Percentiles rank a stretch among this genome's conserved stretches.
These are phyloP conservation scores for Pythium dissimile DNA, from an alignment of 352 stramenopile genomes.

Conservation along the genomic window DNA sequence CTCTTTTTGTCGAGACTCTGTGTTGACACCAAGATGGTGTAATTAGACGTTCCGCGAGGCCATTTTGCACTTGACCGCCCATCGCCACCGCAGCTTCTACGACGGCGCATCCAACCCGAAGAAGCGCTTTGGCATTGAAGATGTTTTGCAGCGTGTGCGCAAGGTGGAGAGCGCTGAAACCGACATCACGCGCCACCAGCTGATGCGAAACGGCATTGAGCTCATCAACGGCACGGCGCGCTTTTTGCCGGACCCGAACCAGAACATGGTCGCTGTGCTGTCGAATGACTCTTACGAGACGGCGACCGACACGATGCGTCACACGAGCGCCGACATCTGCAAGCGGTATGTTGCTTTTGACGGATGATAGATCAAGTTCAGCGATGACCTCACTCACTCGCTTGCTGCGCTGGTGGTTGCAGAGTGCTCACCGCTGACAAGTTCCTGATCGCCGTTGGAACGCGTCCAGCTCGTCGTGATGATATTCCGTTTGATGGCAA, in stretches of 20 bases:
- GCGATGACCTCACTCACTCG: background rate
- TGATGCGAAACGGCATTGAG: slow-evolving; percentile 77
- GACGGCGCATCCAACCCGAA: slow-evolving; percentile 57
- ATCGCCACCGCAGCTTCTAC: slow-evolving; percentile 89
- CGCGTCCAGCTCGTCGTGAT: slow-evolving; percentile 64
- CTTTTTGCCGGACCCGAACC: slow-evolving; percentile 58
- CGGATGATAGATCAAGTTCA: background rate
- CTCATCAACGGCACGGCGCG: slow-evolving; percentile 79
- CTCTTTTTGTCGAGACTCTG: no score
- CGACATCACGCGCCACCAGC: slow-evolving; percentile 82
- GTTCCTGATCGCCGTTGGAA: slow-evolving; percentile 85
- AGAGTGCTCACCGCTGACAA: slow-evolving; percentile 83
- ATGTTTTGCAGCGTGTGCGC: slow-evolving; percentile 81
- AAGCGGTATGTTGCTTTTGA: slow-evolving; percentile 46
- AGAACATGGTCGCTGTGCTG: slow-evolving; percentile 79
- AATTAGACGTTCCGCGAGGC: slow-evolving; percentile 88
- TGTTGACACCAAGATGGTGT: no score
- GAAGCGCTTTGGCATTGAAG: slow-evolving; percentile 74
- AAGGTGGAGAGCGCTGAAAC: slow-evolving; percentile 82
- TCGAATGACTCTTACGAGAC: slow-evolving; percentile 84
- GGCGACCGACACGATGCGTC: slow-evolving; percentile 65
- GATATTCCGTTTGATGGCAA: slow-evolving; percentile 88
- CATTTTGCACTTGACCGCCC: slow-evolving; percentile 84
- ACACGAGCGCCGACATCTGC: slow-evolving; percentile 77
- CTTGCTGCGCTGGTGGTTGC: background rate